These are phyloP conservation scores for Cyamopsis tetragonoloba DNA, from an alignment of 306 rosid species.

Conservation along the genomic window DNA sequence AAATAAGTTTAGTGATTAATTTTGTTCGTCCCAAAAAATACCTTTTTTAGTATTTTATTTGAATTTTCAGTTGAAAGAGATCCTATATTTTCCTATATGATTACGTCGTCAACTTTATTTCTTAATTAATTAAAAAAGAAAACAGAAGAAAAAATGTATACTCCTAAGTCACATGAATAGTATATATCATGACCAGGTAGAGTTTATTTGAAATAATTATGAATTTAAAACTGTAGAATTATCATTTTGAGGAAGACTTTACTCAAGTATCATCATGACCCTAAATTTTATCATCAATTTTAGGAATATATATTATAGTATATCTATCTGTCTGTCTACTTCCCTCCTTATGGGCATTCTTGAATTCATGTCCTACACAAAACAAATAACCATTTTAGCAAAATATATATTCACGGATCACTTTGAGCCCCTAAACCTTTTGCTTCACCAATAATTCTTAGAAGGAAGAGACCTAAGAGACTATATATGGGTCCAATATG, in stretches of 20 bases:
- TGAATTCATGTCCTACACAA: conserved; percentile 22
- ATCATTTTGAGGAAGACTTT: no score
- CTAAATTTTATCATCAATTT: background rate
- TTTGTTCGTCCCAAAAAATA: no score
- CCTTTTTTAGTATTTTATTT: conserved; percentile 37
- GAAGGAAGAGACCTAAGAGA: background rate
- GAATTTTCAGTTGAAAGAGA: conserved; percentile 27
- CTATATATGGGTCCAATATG: no score
- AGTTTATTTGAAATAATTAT: no score
- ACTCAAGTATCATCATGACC: no score
- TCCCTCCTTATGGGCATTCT: conserved; percentile 9
- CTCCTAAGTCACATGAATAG: no score
- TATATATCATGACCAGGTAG: no score
- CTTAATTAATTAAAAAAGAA: conserved; percentile 1
- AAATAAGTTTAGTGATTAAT: no score
- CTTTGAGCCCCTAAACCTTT: conserved; percentile 30
- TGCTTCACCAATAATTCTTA: conserved; percentile 13
- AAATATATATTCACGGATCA: conserved; percentile 52
- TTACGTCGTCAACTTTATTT: conserved; percentile 2
- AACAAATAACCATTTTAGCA: conserved; percentile 26
- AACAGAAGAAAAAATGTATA: conserved; percentile 24
- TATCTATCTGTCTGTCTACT: conserved; percentile 18
- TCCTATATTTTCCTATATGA: conserved; percentile 12
- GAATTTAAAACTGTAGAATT: no score
- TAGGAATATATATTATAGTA: background rate